Evolutionary conservation across 208 protist genomes (phyloP), one percentile per base, ranked within the genome.

Genomic region (Leishmania guyanensis): DNA sequence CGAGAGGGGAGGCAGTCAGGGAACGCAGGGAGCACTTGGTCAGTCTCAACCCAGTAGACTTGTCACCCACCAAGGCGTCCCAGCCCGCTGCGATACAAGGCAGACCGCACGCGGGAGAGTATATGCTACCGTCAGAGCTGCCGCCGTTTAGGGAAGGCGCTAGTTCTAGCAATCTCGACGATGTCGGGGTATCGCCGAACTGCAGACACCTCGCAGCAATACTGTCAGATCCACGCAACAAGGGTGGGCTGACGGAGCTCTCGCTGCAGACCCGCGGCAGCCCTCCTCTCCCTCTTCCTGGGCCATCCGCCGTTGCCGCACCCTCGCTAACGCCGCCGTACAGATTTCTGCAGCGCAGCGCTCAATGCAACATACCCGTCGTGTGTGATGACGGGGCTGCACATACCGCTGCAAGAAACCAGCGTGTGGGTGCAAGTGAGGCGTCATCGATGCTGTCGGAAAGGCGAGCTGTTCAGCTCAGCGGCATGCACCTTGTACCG

Each of bases 41-140:
- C 39, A 77, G 66, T 39, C 56, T 77, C 33, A 56, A 66, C 36
- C 22, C 54, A 60, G 16, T 17, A 14, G 20, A 17, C 36, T 39
- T 64, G 2, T 36, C 22, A 53, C 29, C 33, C n/a, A 43, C 26
- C 14, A 51, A 76, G 10, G 50, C 14, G 50, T 62, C 26, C 50
- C 48, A 76, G 6, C 33, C 72, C 8, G 43, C 43, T 46, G 16
- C 29, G 14, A 33, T 54, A 33, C 51, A 39, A 60, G 46, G 16
- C 6, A 60, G n/a, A 20, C 46, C 26, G 26, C 77, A 72, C 26
- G 10, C 39, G 16, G 80, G 60, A 39, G 77, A 73, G n/a, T 78
- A 64, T 71, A 48, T 54, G 53, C 73, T 78, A 74, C 62, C 70
- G 3, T 78, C 77, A 20, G 77, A 73, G 77, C 6, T 75, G 14